Evolutionary conservation across 2,329 filamentous ascomycete species (phyloP), one percentile per base, ranked within the genome.

Genomic region (Helotiales sp.): DNA sequence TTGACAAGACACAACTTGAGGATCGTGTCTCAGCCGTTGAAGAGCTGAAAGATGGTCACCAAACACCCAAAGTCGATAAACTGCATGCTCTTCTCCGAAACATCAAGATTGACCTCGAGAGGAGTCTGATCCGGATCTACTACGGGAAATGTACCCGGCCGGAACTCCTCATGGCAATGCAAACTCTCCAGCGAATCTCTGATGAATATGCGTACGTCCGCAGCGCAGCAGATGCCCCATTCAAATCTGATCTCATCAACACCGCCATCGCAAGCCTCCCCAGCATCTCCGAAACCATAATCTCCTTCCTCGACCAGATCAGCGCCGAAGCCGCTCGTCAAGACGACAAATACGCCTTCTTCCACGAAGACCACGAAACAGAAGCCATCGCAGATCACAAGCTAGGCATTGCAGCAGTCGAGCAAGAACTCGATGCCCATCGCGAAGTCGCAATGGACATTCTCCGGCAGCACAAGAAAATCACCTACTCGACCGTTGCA

Each of bases 301-400:
- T 92, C 20, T 84, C 83, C 0, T 93, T 92, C 75, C 86, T 99
- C 2, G 91, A 96, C 63, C 91, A 89, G 68, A 96, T 99, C 79
- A 97, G 97, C 74, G 83, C 90, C 34, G 86, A 92, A 71, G 92
- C 96, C 0, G 96, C 95, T 0, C 90, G 89, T 58, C 88, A 87
- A 26, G 91, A 98, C 75, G 94, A 99, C 83, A 97, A 97, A 78
- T 98, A 97, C 78, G 84, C 86, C 40, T 99, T 99, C 83, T 97
- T 99, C 78, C 88, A 91, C 6, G 93, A 97, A 70, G 87, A 91
- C 45, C 86, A 93, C 70, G 95, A 97, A 79, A 96, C 92, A 0
- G 94, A 97, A 28, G 91, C 89, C 50, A 97, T 99, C 71, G 89
- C 90, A 22, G 90, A 95, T 73, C 90, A 97, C 75, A 97, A 97